Evolutionary conservation across 352 stramenopile genomes (phyloP), one percentile per base, ranked within the genome.

Genomic region (Globisporangium echinulatum): DNA sequence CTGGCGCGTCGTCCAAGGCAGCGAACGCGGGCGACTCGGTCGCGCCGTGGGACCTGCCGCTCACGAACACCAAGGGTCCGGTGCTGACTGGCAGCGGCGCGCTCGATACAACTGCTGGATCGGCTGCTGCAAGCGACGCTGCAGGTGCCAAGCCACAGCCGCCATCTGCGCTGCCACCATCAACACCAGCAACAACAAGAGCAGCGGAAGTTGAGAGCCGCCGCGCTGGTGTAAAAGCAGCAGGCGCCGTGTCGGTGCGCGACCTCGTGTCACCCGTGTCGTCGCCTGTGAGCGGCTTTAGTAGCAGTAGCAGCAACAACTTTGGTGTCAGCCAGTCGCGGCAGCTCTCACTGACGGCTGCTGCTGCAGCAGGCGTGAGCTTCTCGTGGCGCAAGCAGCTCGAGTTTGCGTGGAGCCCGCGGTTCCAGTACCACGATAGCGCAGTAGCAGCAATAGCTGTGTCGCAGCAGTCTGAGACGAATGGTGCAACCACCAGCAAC

Each of bases 1-100:
- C 79, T 38, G 78, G 77, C 15, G 44, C 56, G 8, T 78, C 15
- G 51, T 70, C 58, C 47, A 70, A 64, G 54, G 37, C 72, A 43
- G 37, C 50, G 4, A 58, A 62, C n/a, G 52, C 46, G n/a, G 68
- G 54, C 14, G 78, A 88, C 1, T 75, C 55, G 3, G 71, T 92
- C 36, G 82, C 82, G 17, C 82, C 82, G 38, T 92, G 82, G 82
- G 82, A 92, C 64, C 61, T 92, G 5, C 82, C 82, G 6, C 66
- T 92, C 4, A 77, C 72, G 0, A 81, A 74, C 44, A 65, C 63
- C 0, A 81, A 74, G 48, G 62, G 49, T 25, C 67, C 66, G 5
- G 43, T 66, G 36, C 11, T 60, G 44, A 60, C 55, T 51, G 59
- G 56, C 11, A 62, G 55, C 5, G 62, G 62, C 8, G 62, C 55